Conservation (phyloP, 2,329 filamentous ascomycete genomes). For the Thelonectria olida region DNA sequence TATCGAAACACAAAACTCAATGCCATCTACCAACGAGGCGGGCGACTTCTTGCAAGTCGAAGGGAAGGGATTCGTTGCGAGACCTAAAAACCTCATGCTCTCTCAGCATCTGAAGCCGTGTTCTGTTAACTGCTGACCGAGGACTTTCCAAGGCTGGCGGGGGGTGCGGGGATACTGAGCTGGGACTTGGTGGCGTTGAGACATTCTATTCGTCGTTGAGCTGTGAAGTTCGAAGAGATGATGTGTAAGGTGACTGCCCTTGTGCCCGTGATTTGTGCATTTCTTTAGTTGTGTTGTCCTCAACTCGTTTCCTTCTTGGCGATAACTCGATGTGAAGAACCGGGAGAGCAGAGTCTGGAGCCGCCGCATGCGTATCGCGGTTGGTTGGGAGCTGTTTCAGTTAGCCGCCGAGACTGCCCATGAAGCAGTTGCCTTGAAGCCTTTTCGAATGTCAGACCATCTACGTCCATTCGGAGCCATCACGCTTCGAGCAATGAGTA, state of each 20-base stretch:
- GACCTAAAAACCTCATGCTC: slow-evolving; percentile 53
- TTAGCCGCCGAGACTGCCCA: too few relatives aligned
- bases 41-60: slow-evolving; percentile 29
- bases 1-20: slow-evolving; percentile 52
- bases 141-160: slow-evolving; percentile 31
- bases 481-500: too few relatives aligned
- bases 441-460: too few relatives aligned
- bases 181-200: slow-evolving; percentile 52
- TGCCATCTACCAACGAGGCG: slow-evolving; percentile 38
- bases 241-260: not conserved
- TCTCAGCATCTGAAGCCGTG: slow-evolving; percentile 42
- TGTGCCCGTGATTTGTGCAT: too few relatives aligned
- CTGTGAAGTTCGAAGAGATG: not conserved
- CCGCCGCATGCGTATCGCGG: too few relatives aligned
- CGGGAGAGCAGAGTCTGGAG: too few relatives aligned
- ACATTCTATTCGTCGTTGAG: slow-evolving; percentile 45
- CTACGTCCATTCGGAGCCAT: too few relatives aligned
- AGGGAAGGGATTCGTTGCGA: slow-evolving; percentile 31
- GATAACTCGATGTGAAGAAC: too few relatives aligned
- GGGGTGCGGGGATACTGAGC: slow-evolving; percentile 40
- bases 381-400: too few relatives aligned
- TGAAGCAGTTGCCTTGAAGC: too few relatives aligned
- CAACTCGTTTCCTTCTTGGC: too few relatives aligned
- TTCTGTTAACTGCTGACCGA: slow-evolving; percentile 49
- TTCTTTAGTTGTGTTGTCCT: too few relatives aligned